Base-by-base conservation (phyloP, 495 filamentous ascomycete species). In the Margaritispora aquatica region DNA sequence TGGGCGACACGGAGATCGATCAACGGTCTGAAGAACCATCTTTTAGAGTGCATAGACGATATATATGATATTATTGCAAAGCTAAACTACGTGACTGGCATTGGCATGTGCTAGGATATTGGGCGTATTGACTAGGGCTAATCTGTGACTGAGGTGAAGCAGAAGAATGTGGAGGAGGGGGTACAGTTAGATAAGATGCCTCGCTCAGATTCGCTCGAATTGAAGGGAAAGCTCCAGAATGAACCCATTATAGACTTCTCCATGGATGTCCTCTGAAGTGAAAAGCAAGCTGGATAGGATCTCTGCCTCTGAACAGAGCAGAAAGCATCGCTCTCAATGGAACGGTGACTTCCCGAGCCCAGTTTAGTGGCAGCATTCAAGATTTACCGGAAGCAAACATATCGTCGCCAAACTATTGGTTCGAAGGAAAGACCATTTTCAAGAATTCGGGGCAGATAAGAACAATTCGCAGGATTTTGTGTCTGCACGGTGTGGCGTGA, bases 1-100 rank as follows among this genome's bases (percentile, higher is more conserved):
- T 38, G 26, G 21, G 29, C 36, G 55, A 58, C 60, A 62, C 60
- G 60, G 60, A 62, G 60, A 62, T 54, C 60, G 60, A 58, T 62
- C 60, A 62, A 62, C 60, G 60, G 60, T 54, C 60, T 62, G 60
- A 54, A 54, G 60, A 62, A 26, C 24, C 50, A 54, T 49, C n/a
- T 38, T 57, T 48, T 36, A 52, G 50, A 58, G 51, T 49, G 49
- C 54, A 62, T 53, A 22, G 55, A 54, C 48, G 31, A 29, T 62
- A 62, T 62, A 62, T 62, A 62, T 31, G 52, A 58, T 51, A 58
- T n/a, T 49, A 57, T 52, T 47, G 4, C 19, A n/a, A 44, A n/a
- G 10, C 15, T n/a, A 44, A 44, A 20, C 23, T 48, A 19, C 21
- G 10, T 58, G 26, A 7, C 60, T 55, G 31, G 50, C 23, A 38